Evolutionary conservation across 495 filamentous ascomycete genomes (phyloP), one percentile per base, ranked within the genome.

Genomic region (Penicillium roqueforti): DNA sequence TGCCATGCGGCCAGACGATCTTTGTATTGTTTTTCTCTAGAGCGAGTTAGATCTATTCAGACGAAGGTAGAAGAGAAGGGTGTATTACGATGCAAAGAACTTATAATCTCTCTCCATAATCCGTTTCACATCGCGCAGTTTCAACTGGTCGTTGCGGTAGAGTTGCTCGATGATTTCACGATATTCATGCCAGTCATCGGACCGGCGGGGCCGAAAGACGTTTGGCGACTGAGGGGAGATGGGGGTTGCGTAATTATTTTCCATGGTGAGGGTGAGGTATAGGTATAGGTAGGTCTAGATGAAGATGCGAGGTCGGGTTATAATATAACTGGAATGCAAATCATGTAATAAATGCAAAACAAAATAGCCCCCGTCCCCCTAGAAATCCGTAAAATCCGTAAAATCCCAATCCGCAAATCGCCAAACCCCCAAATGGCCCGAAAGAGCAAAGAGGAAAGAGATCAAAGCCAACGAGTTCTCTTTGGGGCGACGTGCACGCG

Each of bases 11-110:
- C 69, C 9, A 75, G 67, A 28, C 72, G 72, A 57, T 75, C 72
- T 68, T 75, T 75, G 57, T 75, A 75, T 57, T 75, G 72, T 60
- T 75, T 75, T 66, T 75, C 72, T 57, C 72, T 75, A 28, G 44
- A 14, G 55, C 37, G 31, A 13, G 41, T 66, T 60, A 50, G 58
- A 4, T 48, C 45, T 57, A 59, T 49, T 57, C 37, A 19, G 45
- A 2, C 19, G 10, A 47, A 54, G 39, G 50, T 37, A 51, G 40
- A 57, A 58, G 43, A 58, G 63, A 62, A 51, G 20, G 40, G 43
- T 44, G 59, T 49, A 42, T 41, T 74, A 75, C 72, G 72, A 74
- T 38, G 72, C 72, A 55, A 60, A 55, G 51, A 75, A 75, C 44
- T 67, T 70, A 59, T 74, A 66, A 26, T 75, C 65, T n/a, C 61